phyloP scores from a whole-genome alignment of 2,329 filamentous ascomycete genomes.

The Verticillium klebahnii region DNA sequence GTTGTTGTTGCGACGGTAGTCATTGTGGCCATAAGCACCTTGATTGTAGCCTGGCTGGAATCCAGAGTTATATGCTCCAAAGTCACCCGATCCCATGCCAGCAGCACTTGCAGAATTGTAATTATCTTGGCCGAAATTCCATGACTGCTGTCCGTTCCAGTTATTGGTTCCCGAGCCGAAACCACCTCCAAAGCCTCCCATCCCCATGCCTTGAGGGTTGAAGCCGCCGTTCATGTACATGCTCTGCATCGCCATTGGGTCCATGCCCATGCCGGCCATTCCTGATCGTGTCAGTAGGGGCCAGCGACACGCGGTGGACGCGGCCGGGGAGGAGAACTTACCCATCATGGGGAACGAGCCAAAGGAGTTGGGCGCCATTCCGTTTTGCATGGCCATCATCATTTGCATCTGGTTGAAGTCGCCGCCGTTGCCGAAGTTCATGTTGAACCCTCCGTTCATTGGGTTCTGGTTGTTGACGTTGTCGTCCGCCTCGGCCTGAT shows the following conservation, averaged over 20 bases:
- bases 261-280: slow-evolving; percentile 83
- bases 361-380: slow-evolving; percentile 53
- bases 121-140: slow-evolving; percentile 85
- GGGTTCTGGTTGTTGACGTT: slow-evolving; percentile 27
- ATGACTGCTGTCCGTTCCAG: slow-evolving; percentile 78
- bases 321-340: slow-evolving; percentile 43
- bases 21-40: slow-evolving; percentile 83
- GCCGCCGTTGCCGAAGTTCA: slow-evolving; percentile 52
- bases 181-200: slow-evolving; percentile 70
- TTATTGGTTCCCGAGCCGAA: slow-evolving; percentile 61
- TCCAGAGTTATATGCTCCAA: slow-evolving; percentile 73
- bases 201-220: slow-evolving; percentile 70
- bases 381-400: slow-evolving; percentile 74
- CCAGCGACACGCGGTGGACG: slow-evolving; percentile 1
- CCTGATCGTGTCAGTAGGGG: slow-evolving; percentile 40
- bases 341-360: slow-evolving; percentile 77
- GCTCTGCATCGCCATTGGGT: slow-evolving; percentile 69
- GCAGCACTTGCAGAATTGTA: slow-evolving; percentile 80
- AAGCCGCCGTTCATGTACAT: slow-evolving; percentile 78
- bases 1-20: slow-evolving; percentile 66
- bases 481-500: slow-evolving; percentile 17
- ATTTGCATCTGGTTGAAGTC: slow-evolving; percentile 76
- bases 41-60: slow-evolving; percentile 74
- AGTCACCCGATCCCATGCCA: slow-evolving; percentile 77
- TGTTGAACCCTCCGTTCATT: slow-evolving; percentile 47